These are phyloP conservation scores for Cucurbita maxima DNA, from an alignment of 306 rosid species.

Conservation along the genomic window DNA sequence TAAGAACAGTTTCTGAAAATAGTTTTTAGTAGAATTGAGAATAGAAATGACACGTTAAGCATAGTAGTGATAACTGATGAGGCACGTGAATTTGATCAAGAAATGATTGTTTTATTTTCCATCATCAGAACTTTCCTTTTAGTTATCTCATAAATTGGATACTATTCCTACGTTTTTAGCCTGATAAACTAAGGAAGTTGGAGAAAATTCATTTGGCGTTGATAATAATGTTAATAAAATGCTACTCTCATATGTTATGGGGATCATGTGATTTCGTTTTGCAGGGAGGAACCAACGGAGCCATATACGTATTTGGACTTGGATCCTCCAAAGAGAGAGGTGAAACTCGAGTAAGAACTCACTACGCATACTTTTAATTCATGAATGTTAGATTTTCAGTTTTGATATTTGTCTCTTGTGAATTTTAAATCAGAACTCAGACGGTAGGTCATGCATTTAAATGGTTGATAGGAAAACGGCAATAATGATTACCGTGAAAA, in stretches of 20 bases:
- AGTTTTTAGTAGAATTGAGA: background rate
- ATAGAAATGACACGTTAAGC: background rate
- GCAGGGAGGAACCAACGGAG: constrained; percentile 88
- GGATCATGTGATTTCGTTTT: background rate
- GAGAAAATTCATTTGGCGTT: background rate
- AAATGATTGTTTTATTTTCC: background rate
- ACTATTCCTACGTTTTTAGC: background rate
- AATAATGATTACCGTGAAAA: background rate
- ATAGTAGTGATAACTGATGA: background rate
- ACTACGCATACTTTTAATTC: background rate
- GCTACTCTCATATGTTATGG: background rate
- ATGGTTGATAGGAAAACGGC: background rate
- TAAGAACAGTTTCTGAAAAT: background rate
- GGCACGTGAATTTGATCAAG: background rate
- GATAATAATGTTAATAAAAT: background rate
- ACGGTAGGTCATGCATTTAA: background rate
- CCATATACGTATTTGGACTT: constrained; percentile 59
- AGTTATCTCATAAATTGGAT: background rate
- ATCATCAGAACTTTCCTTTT: background rate
- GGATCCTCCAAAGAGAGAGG: constrained; percentile 60
- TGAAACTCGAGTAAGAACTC: constrained; percentile 37
- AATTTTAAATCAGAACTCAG: background rate
- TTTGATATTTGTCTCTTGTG: background rate
- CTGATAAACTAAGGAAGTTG: background rate
- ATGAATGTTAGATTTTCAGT: background rate